These are phyloP conservation scores for Aspergillus unguis DNA, from an alignment of 2,329 filamentous ascomycete genomes.

Conservation along the genomic window DNA sequence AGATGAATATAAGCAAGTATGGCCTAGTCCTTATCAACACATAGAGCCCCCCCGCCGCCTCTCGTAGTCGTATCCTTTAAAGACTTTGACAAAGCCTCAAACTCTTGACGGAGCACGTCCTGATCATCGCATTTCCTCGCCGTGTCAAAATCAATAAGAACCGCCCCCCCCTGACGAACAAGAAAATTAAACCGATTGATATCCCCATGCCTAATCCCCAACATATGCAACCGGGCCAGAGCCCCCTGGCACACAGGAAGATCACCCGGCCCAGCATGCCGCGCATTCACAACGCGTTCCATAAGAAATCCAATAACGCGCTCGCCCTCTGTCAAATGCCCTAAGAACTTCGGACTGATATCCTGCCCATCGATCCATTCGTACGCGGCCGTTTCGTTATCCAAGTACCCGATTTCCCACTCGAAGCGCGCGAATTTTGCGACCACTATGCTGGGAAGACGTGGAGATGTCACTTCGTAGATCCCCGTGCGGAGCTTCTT, in stretches of 20 bases:
- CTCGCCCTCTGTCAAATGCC: conserved; percentile 37
- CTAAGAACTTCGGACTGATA: conserved; percentile 41
- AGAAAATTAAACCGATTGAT: conserved; percentile 31
- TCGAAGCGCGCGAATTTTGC: conserved; percentile 40
- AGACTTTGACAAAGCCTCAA: no score
- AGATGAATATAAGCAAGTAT: no score
- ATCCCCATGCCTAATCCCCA: conserved; percentile 28
- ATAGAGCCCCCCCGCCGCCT: no score
- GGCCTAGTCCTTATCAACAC: no score
- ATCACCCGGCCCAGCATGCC: conserved; percentile 24
- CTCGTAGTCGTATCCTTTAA: no score
- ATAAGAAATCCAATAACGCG: conserved; percentile 43
- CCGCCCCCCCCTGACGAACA: conserved; percentile 11
- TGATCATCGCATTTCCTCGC: conserved; percentile 1
- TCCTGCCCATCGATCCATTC: conserved; percentile 32
- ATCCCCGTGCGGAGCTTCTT: conserved; percentile 23
- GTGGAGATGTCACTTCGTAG: conserved; percentile 22
- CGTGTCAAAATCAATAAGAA: conserved; percentile 30
- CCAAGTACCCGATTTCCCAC: conserved; percentile 37
- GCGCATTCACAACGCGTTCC: conserved; percentile 25
- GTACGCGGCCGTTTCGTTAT: conserved; percentile 39
- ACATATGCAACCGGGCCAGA: conserved; percentile 22
- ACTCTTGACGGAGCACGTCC: no score
- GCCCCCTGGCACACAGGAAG: conserved; percentile 19
- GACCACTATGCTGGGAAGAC: conserved; percentile 21